These are phyloP conservation scores for Canariomyces notabilis DNA, from an alignment of 2,329 filamentous ascomycete genomes.

Conservation along the genomic window DNA sequence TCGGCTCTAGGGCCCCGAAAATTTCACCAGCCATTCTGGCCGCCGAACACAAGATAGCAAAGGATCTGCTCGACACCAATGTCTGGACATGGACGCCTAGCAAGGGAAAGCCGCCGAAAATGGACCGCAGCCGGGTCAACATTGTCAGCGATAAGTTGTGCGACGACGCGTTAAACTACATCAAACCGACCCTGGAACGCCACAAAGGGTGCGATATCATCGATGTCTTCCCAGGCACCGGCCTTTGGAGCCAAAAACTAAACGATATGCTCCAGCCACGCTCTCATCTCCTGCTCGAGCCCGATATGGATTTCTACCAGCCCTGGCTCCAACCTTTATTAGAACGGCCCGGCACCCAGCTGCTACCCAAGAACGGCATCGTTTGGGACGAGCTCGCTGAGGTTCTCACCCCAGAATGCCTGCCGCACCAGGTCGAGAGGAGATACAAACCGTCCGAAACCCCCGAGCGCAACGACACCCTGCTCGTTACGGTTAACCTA, in stretches of 20 bases:
- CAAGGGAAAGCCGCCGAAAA: not conserved
- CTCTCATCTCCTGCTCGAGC: constrained; percentile 78
- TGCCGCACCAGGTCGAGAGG: constrained; percentile 50
- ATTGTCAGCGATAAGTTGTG: constrained; percentile 49
- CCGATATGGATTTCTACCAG: constrained; percentile 53
- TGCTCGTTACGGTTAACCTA: constrained; percentile 70
- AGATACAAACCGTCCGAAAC: constrained; percentile 34
- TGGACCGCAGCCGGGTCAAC: constrained; percentile 36
- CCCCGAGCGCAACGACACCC: constrained; percentile 59
- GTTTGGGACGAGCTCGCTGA: constrained; percentile 54
- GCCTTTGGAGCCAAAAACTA: constrained; percentile 73
- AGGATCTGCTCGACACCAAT: constrained; percentile 16
- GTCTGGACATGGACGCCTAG: constrained; percentile 18
- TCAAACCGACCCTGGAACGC: constrained; percentile 62
- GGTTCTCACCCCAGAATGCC: constrained; percentile 44
- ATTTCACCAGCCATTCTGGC: not conserved
- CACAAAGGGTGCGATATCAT: constrained; percentile 78
- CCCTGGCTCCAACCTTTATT: constrained; percentile 58
- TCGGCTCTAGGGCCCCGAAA: not conserved
- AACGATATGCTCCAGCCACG: constrained; percentile 72
- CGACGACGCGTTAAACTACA: constrained; percentile 64
- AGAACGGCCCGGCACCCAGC: constrained; percentile 40
- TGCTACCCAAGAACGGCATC: constrained; percentile 55
- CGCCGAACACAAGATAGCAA: constrained; percentile 13
- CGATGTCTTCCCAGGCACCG: constrained; percentile 77